Conservation (phyloP, 2,329 filamentous ascomycete species). For the Fusarium albosuccineum region DNA sequence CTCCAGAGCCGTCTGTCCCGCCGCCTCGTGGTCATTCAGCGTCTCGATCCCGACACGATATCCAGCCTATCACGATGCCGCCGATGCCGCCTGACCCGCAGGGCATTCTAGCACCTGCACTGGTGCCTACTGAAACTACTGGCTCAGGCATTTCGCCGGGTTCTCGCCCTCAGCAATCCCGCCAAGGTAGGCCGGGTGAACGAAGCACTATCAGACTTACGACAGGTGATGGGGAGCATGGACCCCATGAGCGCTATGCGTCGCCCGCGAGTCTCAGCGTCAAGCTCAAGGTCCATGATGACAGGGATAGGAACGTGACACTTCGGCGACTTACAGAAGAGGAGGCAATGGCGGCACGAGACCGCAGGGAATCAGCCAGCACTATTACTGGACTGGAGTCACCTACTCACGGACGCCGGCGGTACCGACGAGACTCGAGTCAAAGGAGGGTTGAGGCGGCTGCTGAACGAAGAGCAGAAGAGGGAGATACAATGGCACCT, state of each 20-base stretch:
- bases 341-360: constrained; percentile 63
- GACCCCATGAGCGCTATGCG: constrained; percentile 55
- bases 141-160: constrained; percentile 48
- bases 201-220: constrained; percentile 57
- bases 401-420: constrained; percentile 57
- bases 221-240: constrained; percentile 59
- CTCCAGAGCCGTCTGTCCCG: constrained; percentile 41
- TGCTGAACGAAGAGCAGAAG: constrained; percentile 60
- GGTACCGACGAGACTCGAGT: constrained; percentile 68
- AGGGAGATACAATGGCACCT: constrained; percentile 55
- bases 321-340: constrained; percentile 72
- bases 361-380: constrained; percentile 65
- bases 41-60: constrained; percentile 57
- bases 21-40: constrained; percentile 45
- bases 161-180: constrained; percentile 57
- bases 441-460: constrained; percentile 60
- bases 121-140: constrained; percentile 46
- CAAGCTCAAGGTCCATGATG: constrained; percentile 71
- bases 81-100: constrained; percentile 66
- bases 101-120: constrained; percentile 51
- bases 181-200: constrained; percentile 59
- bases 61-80: constrained; percentile 63
- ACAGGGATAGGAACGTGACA: constrained; percentile 72
- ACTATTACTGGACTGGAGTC: constrained; percentile 70
- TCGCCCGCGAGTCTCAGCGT: constrained; percentile 65